Evolutionary conservation across 345 rosid species (phyloP).

Genomic region (Eucalyptus brandiana): DNA sequence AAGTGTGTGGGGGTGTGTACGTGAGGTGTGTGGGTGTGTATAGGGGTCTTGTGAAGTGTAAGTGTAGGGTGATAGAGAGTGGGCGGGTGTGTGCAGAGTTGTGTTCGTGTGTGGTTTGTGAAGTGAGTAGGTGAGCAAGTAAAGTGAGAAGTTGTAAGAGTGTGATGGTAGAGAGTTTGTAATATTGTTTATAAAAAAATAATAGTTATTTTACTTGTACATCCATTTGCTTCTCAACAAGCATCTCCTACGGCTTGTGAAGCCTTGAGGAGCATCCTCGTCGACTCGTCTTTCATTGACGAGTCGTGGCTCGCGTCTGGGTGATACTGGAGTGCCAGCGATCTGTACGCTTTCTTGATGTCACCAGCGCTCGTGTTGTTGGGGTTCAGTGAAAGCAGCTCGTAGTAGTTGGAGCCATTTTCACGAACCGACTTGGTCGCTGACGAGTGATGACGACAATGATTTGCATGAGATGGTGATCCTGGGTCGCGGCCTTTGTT

Average conservation of each 20-base stretch:
- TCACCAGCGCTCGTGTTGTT: background rate
- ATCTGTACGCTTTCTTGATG: constrained; percentile 10
- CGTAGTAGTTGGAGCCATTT: background rate
- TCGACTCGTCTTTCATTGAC: constrained; percentile 1
- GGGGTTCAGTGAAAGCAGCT: background rate
- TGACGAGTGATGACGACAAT: background rate
- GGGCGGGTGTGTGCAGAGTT: too few species aligned
- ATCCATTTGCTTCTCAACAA: too few species aligned
- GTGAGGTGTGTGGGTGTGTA: too few species aligned
- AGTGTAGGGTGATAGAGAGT: too few species aligned
- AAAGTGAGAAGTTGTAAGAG: too few species aligned
- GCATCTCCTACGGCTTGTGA: constrained; percentile 3
- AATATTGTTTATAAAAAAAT: too few species aligned
- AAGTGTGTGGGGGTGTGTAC: too few species aligned
- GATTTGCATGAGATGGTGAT: background rate
- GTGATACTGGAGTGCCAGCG: constrained; percentile 1
- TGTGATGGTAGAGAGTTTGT: too few species aligned
- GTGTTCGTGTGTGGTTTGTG: too few species aligned
- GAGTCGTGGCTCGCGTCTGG: constrained; percentile 5
- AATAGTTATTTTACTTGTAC: too few species aligned
- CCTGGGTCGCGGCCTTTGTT: background rate
- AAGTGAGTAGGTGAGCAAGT: too few species aligned
- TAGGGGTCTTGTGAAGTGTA: too few species aligned
- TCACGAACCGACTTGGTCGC: background rate
- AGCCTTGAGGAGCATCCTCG: constrained; percentile 6